Conservation (phyloP, 306 rosid genomes). For the Vigna hirtella region DNA sequence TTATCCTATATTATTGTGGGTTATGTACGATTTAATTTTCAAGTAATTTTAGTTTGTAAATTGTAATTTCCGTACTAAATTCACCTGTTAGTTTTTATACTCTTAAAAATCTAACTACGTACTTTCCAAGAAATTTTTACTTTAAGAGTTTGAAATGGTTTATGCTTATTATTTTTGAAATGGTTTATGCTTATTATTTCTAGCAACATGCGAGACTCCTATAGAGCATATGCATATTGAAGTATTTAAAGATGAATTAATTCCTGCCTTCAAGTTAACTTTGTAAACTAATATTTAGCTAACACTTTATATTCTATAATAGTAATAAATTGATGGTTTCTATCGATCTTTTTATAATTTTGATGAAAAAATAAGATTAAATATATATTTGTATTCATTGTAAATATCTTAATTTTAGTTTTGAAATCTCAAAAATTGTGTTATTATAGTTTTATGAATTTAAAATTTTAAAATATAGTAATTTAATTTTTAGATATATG, state of each 20-base stretch:
- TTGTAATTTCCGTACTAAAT: background rate
- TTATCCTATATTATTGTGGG: background rate
- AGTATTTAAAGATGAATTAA: background rate
- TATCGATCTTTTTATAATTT: too few species aligned
- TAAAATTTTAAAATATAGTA: background rate
- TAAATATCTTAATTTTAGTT: background rate
- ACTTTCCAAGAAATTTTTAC: background rate
- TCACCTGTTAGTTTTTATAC: background rate
- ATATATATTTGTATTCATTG: background rate
- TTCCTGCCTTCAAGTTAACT: background rate
- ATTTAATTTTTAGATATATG: background rate
- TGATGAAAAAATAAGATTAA: background rate
- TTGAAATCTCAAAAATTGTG: background rate
- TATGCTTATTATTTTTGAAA: background rate
- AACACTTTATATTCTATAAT: background rate
- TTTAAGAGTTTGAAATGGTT: background rate
- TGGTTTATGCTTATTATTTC: background rate
- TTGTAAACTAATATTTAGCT: background rate
- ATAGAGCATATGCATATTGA: background rate
- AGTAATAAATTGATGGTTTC: too few species aligned
- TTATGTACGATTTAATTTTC: background rate
- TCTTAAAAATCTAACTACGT: background rate
- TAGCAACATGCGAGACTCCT: background rate
- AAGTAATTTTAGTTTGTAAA: background rate
- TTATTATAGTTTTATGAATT: too few species aligned